Evolutionary conservation across 2,329 filamentous ascomycete species (phyloP).

Genomic region (Pseudogymnoascus sp.): DNA sequence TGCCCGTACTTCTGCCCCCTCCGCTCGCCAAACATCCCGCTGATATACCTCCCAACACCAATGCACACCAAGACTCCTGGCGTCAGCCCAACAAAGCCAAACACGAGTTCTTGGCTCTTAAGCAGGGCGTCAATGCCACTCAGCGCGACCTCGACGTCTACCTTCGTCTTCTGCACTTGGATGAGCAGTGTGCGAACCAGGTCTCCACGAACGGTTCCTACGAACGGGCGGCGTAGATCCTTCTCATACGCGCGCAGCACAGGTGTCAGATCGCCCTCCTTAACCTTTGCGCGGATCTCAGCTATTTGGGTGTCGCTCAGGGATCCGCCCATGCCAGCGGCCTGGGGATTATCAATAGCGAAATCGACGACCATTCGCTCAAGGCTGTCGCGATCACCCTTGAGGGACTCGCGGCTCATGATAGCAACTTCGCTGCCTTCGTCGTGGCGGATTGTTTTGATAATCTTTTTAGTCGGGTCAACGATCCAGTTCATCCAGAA

Average conservation of each 20-base stretch:
- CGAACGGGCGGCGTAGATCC: conserved; percentile 74
- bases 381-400: conserved; percentile 81
- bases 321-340: conserved; percentile 39
- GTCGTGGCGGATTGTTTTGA: conserved; percentile 90
- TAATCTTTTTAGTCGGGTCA: conserved; percentile 72
- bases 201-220: conserved; percentile 77
- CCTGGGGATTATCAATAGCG: conserved; percentile 70
- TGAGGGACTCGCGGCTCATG: conserved; percentile 88
- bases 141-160: conserved; percentile 93
- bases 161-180: conserved; percentile 97
- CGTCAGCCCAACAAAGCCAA: conserved; percentile 92
- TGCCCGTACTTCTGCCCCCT: conserved; percentile 58
- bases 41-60: conserved; percentile 65
- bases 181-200: conserved; percentile 86
- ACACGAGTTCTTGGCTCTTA: conserved; percentile 93
- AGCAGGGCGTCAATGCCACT: conserved; percentile 89
- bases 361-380: conserved; percentile 99
- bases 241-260: conserved; percentile 87
- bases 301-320: conserved; percentile 64
- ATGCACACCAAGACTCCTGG: conserved; percentile 85
- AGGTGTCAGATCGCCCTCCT: conserved; percentile 86
- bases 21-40: conserved; percentile 61
- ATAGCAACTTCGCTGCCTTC: conserved; percentile 89
- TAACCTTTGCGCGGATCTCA: conserved; percentile 70
- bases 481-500: conserved; percentile 98